Evolutionary conservation across 2,329 filamentous ascomycete species (phyloP), one percentile per base, ranked within the genome.

Genomic region (Hirsutella thompsonii): DNA sequence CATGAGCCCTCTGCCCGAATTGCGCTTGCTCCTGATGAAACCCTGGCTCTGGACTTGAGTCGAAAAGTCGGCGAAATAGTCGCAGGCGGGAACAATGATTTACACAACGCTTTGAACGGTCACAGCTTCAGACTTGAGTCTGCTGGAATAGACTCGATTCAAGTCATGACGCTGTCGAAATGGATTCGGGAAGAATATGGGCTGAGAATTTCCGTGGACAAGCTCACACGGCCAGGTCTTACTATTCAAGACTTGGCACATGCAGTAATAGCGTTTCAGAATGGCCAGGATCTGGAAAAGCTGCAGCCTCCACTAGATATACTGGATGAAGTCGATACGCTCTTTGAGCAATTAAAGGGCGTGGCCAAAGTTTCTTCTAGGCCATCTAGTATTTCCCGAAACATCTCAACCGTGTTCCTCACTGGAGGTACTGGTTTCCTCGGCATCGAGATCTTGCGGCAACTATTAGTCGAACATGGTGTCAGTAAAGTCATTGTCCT

Each of bases 341-440:
- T 39, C 19, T 32, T 19, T 9, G 16, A 10, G 8, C 2, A 11
- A 21, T 33, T 30, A 18, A 23, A 3, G 8, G 19, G n/a, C n/a
- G n/a, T n/a, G 16, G 23, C 20, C 20, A 4, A 13, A 32, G 20
- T 16, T 18, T 4, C 4, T 3, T 2, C 8, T 16, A 3, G 26
- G 5, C 11, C 3, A n/a, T 20, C n/a, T 6, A 2, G 8, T 18
- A 3, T 19, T 2, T 10, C 16, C 13, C 5, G 13, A 14, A 8
- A 20, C 23, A 19, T 37, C 3, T 36, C 33, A 23, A 41, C 20
- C 9, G 39, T 41, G 3, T 23, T 41, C 23, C 19, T 41, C 8
- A 41, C 40, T 18, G 40, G 40, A 8, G 40, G 21, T 8, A 41
- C 40, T 4, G 40, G 40, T 18, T 41, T 41, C 19, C 35, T 41